phyloP scores from a whole-genome alignment of 1,284 basidiomycete species.

The Grifola frondosa region DNA sequence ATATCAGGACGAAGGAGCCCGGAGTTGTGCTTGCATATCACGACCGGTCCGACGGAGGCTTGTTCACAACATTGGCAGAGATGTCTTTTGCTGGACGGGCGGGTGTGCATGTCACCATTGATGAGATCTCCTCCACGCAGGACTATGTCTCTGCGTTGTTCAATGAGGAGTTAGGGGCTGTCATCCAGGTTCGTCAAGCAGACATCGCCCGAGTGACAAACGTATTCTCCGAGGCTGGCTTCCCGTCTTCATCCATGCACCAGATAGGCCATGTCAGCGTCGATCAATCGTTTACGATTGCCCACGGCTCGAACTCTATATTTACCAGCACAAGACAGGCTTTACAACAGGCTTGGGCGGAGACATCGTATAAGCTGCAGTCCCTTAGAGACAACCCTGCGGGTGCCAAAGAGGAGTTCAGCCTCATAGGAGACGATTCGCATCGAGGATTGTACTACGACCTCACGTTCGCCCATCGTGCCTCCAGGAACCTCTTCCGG shows the following conservation, averaged over 20 bases:
- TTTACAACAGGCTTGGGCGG: conserved; percentile 88
- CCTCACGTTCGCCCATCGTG: conserved; percentile 61
- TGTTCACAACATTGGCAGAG: conserved; percentile 91
- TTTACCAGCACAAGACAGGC: conserved; percentile 68
- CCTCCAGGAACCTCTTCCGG: conserved; percentile 36
- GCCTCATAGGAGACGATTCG: conserved; percentile 66
- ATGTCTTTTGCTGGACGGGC: conserved; percentile 94
- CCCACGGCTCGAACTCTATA: conserved; percentile 52
- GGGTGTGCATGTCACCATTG: conserved; percentile 73
- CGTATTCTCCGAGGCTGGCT: conserved; percentile 66
- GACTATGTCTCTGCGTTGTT: conserved; percentile 77
- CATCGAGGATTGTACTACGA: conserved; percentile 78
- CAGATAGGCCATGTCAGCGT: conserved; percentile 69
- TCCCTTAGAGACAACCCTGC: conserved; percentile 81
- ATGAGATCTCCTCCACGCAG: conserved; percentile 48
- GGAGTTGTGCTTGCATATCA: conserved; percentile 90
- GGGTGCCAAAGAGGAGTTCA: conserved; percentile 82
- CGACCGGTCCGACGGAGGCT: conserved; percentile 95
- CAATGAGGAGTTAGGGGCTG: conserved; percentile 95
- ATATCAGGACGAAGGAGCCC: conserved; percentile 58
- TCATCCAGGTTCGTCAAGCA: conserved; percentile 78
- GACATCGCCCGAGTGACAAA: conserved; percentile 61
- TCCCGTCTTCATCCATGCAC: conserved; percentile 76
- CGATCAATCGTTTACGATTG: conserved; percentile 67
- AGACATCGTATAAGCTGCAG: conserved; percentile 95